A percentile compares a stretch with the other conserved stretches of the same genome.
Evolutionary conservation across 2,329 filamentous ascomycete genomes (phyloP).

Genomic region (Colletotrichum zoysiae): DNA sequence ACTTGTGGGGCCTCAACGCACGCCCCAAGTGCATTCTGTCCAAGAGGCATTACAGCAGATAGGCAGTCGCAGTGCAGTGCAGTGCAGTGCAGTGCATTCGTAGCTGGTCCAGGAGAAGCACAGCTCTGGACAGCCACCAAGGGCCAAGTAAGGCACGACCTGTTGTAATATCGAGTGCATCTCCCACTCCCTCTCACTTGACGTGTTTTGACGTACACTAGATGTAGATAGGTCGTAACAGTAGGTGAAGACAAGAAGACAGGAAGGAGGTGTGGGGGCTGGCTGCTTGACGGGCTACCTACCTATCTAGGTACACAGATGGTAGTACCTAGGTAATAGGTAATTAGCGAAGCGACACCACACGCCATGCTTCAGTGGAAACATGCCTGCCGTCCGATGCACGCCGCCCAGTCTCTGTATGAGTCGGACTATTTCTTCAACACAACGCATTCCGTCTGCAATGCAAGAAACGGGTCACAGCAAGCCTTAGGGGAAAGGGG

Average conservation of each 20-base stretch:
- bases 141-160: not conserved
- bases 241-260: not conserved
- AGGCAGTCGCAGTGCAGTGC: too few relatives aligned
- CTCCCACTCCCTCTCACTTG: constrained; percentile 2
- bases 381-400: not conserved
- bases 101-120: not conserved
- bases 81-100: too few relatives aligned
- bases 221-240: not conserved
- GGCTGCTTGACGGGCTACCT: too few relatives aligned
- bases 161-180: constrained; percentile 24
- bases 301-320: too few relatives aligned
- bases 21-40: not conserved
- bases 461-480: not conserved
- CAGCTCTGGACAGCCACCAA: not conserved
- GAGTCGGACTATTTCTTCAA: not conserved
- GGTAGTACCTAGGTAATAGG: not conserved
- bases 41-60: too few relatives aligned
- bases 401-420: not conserved
- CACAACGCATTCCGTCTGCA: not conserved
- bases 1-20: not conserved
- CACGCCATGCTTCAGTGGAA: not conserved
- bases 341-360: not conserved
- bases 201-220: not conserved
- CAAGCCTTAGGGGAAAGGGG: not conserved
- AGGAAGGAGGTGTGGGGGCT: too few relatives aligned